These are phyloP conservation scores for Olyra latifolia DNA, from an alignment of 176 grass and related monocot genomes.

Conservation along the genomic window DNA sequence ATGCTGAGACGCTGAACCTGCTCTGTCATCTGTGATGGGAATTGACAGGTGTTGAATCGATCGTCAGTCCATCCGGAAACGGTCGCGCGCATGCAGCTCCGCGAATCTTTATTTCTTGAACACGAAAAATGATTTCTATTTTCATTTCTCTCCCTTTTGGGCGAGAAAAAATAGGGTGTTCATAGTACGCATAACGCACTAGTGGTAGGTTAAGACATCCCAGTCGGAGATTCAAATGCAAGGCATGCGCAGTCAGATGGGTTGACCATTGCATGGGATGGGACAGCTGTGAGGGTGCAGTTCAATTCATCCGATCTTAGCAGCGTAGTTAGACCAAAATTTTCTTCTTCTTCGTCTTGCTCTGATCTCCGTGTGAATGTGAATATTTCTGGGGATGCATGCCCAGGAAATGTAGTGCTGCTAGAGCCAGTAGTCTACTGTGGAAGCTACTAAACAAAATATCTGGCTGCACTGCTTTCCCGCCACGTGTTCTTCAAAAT, in stretches of 20 bases:
- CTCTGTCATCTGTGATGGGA: neutral
- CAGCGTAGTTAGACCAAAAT: constrained; percentile 17
- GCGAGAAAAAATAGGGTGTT: neutral
- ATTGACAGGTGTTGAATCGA: constrained; percentile 28
- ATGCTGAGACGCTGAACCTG: neutral
- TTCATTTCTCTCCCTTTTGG: neutral
- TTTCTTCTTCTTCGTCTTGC: neutral
- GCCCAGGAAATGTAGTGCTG: neutral
- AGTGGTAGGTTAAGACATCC: constrained; percentile 34
- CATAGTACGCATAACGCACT: too few species aligned
- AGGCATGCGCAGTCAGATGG: constrained; percentile 37
- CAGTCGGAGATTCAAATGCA: constrained; percentile 39
- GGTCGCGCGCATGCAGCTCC: constrained; percentile 3
- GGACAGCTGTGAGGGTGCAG: constrained; percentile 38
- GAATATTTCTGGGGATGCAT: constrained; percentile 14
- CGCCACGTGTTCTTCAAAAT: constrained; percentile 27
- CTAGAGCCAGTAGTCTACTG: neutral
- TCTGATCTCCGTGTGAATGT: constrained; percentile 5
- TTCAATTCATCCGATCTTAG: constrained; percentile 10
- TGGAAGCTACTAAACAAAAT: constrained; percentile 26
- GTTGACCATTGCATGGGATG: constrained; percentile 36
- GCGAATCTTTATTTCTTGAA: neutral
- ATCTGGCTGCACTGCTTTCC: neutral
- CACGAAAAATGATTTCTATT: neutral
- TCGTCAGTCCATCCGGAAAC: neutral